Percentiles rank a stretch among this genome's conserved stretches.
Conservation (phyloP, 208 protist genomes). For the Leishmania major region DNA sequence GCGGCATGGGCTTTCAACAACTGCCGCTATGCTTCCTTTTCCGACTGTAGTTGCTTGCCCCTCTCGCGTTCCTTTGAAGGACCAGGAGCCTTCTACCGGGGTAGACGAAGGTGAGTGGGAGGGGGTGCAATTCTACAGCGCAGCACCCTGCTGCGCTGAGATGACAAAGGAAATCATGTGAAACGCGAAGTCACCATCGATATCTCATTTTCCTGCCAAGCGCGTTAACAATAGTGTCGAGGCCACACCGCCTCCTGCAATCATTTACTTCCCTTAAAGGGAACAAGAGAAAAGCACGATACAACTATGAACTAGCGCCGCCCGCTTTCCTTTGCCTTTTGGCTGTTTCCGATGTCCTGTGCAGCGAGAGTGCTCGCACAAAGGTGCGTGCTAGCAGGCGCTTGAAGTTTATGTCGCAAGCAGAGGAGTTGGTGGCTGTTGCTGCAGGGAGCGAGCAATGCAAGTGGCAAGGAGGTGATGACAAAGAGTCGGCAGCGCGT, state of each 20-base stretch:
- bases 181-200: neutral
- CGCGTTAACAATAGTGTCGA: neutral
- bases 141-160: neutral
- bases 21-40: slow-evolving; percentile 3
- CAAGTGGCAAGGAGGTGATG: neutral
- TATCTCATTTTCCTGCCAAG: neutral
- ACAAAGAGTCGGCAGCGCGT: neutral
- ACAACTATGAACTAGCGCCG: neutral
- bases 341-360: neutral
- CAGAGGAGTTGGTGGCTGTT: neutral
- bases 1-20: neutral
- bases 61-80: slow-evolving; percentile 7
- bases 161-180: neutral
- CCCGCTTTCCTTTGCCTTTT: neutral
- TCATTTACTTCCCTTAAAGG: neutral
- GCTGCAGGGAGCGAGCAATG: neutral
- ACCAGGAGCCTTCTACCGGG: neutral
- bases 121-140: neutral
- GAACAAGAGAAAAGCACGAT: neutral
- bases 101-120: neutral
- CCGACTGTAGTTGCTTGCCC: slow-evolving; percentile 5
- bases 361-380: neutral
- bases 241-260: neutral
- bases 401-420: neutral
- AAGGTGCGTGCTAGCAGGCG: neutral